A percentile compares a stretch with the other conserved stretches of the same genome.
phyloP scores from a whole-genome alignment of 495 filamentous ascomycete species.

The Neurospora hispaniola region DNA sequence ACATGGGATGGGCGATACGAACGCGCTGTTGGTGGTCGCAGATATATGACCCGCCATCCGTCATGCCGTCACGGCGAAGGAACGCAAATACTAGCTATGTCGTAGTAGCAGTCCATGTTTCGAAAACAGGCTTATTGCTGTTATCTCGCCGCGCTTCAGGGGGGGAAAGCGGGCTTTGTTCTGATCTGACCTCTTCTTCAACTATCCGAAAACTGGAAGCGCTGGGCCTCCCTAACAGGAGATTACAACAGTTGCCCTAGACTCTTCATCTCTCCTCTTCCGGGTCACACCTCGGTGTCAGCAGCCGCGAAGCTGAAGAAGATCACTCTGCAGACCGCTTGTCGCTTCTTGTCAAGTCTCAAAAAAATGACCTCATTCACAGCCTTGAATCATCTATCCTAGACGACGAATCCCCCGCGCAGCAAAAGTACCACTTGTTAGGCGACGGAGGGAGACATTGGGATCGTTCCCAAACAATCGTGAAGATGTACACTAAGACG shows the following conservation, averaged over 20 bases:
- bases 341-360: not conserved
- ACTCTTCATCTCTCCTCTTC: not conserved
- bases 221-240: not conserved
- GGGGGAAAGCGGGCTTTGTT: not conserved
- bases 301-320: not conserved
- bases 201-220: not conserved
- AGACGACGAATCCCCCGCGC: not conserved
- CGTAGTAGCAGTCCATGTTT: not conserved
- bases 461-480: not conserved
- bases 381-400: not conserved
- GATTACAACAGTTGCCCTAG: not conserved
- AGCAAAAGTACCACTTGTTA: not conserved
- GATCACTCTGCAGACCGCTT: not conserved
- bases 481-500: not conserved
- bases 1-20: not conserved
- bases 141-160: not conserved
- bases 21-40: not conserved
- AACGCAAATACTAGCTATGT: not conserved
- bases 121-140: not conserved
- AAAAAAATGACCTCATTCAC: not conserved
- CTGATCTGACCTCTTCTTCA: not conserved
- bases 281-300: not conserved
- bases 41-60: not conserved
- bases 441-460: not conserved
- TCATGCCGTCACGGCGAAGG: not conserved